Conservation (phyloP, 2,329 filamentous ascomycete species). For the Epichloe hybrida region DNA sequence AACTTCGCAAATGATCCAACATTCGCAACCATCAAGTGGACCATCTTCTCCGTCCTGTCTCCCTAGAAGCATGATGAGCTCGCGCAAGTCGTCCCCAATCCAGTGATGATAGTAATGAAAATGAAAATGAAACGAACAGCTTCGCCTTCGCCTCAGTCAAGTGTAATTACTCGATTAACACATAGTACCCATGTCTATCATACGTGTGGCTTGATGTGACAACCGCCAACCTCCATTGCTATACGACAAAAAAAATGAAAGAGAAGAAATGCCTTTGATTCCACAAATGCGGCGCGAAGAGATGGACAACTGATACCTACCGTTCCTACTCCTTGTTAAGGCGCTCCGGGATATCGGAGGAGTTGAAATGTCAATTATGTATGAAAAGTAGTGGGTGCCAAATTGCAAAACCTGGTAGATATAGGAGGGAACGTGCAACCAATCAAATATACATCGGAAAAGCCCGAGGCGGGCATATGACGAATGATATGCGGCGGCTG, state of each 20-base stretch:
- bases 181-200: conserved; percentile 4
- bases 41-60: background rate
- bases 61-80: background rate
- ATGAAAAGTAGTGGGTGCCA: background rate
- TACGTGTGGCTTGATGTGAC: background rate
- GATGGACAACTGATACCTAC: background rate
- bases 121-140: background rate
- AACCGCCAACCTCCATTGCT: background rate
- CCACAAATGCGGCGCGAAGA: background rate
- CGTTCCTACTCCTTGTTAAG: background rate
- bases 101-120: background rate
- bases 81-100: background rate
- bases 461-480: too few species aligned
- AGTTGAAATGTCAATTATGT: background rate
- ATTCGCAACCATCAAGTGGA: background rate
- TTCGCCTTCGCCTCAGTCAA: conserved; percentile 1
- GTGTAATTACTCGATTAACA: background rate
- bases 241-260: background rate
- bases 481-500: too few species aligned
- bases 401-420: background rate
- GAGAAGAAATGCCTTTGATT: background rate
- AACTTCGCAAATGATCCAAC: background rate
- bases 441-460: too few species aligned
- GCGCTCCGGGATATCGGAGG: background rate
- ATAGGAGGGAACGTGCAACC: background rate